Percentiles rank a stretch among this genome's conserved stretches.
Evolutionary conservation across 345 rosid species (phyloP).

Genomic region (Citrus trifoliata): DNA sequence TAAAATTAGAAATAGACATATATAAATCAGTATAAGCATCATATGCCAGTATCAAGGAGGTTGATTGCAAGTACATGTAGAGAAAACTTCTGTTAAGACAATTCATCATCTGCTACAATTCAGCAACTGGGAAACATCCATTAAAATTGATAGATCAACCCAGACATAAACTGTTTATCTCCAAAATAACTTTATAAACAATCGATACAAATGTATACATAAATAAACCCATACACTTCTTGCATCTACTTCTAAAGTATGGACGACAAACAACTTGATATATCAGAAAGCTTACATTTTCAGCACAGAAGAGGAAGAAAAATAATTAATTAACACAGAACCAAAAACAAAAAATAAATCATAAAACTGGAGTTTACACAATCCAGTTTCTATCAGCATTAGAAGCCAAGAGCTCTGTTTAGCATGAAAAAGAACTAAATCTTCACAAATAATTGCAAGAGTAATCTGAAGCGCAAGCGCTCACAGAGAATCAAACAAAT

Average conservation of each 20-base stretch:
- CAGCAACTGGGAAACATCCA: background rate
- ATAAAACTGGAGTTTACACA: background rate
- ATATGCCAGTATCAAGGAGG: background rate
- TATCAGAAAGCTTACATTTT: background rate
- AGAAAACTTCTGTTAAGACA: background rate
- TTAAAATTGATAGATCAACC: conserved; percentile 5
- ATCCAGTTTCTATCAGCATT: background rate
- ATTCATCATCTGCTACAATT: background rate
- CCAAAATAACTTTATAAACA: background rate
- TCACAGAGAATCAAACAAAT: background rate
- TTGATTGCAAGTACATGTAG: no score
- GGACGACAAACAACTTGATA: background rate
- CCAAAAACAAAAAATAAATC: background rate
- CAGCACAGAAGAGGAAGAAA: background rate
- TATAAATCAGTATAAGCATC: background rate
- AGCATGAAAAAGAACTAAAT: background rate
- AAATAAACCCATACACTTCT: background rate
- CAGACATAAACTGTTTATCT: background rate
- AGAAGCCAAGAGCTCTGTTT: background rate
- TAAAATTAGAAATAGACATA: background rate
- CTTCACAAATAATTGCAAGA: background rate
- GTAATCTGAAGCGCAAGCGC: background rate
- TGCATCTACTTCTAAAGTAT: background rate
- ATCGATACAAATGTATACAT: background rate
- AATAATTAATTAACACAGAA: background rate